A percentile compares a stretch with the other conserved stretches of the same genome.
Evolutionary conservation across 148 eudicot genomes (phyloP).

Genomic region (Amaranthus cruentus): DNA sequence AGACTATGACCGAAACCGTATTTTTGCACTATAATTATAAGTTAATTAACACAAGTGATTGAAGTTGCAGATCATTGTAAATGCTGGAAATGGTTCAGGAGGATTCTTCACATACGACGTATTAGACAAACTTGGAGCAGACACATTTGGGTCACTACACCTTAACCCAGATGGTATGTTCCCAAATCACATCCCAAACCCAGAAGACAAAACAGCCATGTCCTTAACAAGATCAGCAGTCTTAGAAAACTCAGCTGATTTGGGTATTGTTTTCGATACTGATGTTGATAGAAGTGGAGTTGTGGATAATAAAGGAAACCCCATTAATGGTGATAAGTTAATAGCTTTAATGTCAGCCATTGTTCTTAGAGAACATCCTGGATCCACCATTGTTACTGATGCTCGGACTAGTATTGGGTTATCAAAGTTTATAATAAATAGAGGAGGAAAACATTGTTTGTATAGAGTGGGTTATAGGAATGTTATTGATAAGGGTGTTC

Average conservation of each 20-base stretch:
- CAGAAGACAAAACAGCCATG: slow-evolving; percentile 84
- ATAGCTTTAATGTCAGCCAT: slow-evolving; percentile 81
- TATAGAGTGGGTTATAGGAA: slow-evolving; percentile 89
- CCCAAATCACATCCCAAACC: slow-evolving; percentile 97
- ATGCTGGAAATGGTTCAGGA: slow-evolving; percentile 96
- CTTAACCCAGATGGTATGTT: slow-evolving; percentile 86
- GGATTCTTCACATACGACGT: slow-evolving; percentile 94
- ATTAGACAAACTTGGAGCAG: slow-evolving; percentile 86
- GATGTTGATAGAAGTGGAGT: slow-evolving; percentile 93
- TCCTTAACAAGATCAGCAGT: slow-evolving; percentile 61
- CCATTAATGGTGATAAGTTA: slow-evolving; percentile 74
- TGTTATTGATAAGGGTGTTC: slow-evolving; percentile 84
- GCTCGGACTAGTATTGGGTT: slow-evolving; percentile 84
- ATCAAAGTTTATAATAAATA: slow-evolving; percentile 46
- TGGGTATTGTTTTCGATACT: slow-evolving; percentile 90
- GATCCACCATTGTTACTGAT: slow-evolving; percentile 72
- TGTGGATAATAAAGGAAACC: slow-evolving; percentile 65
- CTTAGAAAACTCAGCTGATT: slow-evolving; percentile 57
- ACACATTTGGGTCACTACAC: slow-evolving; percentile 84
- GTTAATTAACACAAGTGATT: background rate
- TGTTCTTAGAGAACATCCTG: slow-evolving; percentile 72
- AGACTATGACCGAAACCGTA: background rate
- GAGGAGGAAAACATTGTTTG: slow-evolving; percentile 79
- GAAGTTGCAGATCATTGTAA: slow-evolving; percentile 71
- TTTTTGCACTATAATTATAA: no score